Evolutionary conservation across 2,329 filamentous ascomycete genomes (phyloP).

Genomic region (Alternaria postmessia): DNA sequence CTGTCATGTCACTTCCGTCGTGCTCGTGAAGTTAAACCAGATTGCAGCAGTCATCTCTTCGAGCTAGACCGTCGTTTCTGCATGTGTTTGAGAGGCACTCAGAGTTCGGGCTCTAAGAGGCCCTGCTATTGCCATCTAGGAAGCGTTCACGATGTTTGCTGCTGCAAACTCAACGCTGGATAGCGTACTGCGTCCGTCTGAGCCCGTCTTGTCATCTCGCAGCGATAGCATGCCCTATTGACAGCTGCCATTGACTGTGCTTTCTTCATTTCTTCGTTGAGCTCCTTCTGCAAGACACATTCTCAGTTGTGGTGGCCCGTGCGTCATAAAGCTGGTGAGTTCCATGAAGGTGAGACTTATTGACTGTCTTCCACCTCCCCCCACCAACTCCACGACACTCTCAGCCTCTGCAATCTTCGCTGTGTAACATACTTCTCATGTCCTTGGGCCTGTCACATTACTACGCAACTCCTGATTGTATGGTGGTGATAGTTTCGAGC

Average conservation of each 20-base stretch:
- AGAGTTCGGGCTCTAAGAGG: neutral
- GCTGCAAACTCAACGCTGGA: neutral
- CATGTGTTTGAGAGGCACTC: neutral
- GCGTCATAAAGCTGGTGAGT: neutral
- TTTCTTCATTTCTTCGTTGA: neutral
- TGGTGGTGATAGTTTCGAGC: neutral
- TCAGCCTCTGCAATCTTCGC: neutral
- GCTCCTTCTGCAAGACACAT: neutral
- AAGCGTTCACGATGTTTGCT: neutral
- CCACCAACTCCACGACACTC: conserved; percentile 3
- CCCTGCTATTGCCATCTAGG: neutral
- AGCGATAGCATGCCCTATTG: neutral
- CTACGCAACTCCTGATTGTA: neutral
- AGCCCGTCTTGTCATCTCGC: neutral
- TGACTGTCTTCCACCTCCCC: neutral
- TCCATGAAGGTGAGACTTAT: neutral
- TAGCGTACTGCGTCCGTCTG: neutral
- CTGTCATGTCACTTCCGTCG: neutral
- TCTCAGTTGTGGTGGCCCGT: conserved; percentile 9
- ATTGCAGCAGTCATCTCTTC: neutral
- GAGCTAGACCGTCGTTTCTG: neutral
- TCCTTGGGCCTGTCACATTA: neutral
- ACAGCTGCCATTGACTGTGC: neutral
- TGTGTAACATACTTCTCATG: neutral
- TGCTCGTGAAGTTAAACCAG: neutral